Conservation (phyloP, 495 filamentous ascomycete species). For the Podospora tetraspora region DNA sequence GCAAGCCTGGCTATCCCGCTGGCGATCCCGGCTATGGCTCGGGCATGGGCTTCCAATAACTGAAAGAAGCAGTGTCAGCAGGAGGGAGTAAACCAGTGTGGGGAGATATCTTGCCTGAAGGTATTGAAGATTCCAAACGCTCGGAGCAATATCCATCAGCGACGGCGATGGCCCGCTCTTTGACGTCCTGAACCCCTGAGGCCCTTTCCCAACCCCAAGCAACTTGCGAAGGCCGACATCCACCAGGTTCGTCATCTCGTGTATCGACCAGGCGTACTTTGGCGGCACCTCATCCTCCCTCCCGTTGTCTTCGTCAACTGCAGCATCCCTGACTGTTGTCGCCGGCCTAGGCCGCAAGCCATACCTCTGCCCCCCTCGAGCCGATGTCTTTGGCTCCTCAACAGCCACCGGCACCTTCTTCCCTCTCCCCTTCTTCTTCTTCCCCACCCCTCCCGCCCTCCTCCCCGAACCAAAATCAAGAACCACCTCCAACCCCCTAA, state of each 20-base stretch:
- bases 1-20: slow-evolving; percentile 20
- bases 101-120: slow-evolving; percentile 28
- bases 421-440: background rate
- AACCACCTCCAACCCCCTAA: slow-evolving; percentile 31
- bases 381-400: background rate
- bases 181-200: slow-evolving; percentile 22
- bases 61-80: slow-evolving; percentile 11
- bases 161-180: slow-evolving; percentile 20
- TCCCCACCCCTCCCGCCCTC: background rate
- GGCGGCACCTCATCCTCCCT: background rate
- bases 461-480: slow-evolving; percentile 10
- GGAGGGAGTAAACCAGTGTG: background rate
- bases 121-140: slow-evolving; percentile 42
- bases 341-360: slow-evolving; percentile 13
- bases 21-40: slow-evolving; percentile 21
- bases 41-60: slow-evolving; percentile 25
- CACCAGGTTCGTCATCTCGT: slow-evolving; percentile 26
- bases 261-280: background rate
- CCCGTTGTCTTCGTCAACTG: background rate
- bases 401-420: background rate
- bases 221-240: slow-evolving; percentile 32
- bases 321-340: slow-evolving; percentile 2
- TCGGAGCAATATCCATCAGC: slow-evolving; percentile 40
- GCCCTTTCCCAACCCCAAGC: slow-evolving; percentile 27
- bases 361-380: background rate